phyloP scores from a whole-genome alignment of 164 flowering plant genomes.

The Stephania cephalantha region DNA sequence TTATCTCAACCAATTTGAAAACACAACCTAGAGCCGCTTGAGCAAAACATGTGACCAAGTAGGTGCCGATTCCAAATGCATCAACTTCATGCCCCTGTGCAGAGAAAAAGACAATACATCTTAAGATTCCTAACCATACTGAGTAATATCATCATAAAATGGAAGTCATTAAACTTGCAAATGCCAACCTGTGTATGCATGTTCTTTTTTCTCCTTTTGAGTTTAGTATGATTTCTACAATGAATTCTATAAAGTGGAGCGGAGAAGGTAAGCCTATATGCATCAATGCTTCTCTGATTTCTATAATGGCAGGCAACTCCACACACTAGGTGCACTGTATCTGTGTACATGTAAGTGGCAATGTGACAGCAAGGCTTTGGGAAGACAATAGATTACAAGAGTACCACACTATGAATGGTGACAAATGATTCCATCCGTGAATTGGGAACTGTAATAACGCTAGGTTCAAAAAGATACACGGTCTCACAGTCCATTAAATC shows the following conservation, averaged over 20 bases:
- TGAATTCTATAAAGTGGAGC: background rate
- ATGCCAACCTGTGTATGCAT: too few species aligned
- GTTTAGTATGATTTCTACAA: background rate
- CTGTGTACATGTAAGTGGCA: background rate
- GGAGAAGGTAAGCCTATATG: background rate
- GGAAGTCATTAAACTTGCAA: too few species aligned
- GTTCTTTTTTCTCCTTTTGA: background rate
- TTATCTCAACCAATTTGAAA: slow-evolving; percentile 96
- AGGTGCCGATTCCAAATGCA: slow-evolving; percentile 94
- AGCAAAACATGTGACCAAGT: slow-evolving; percentile 94
- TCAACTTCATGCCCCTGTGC: slow-evolving; percentile 93
- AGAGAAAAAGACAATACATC: background rate
- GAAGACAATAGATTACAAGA: background rate
- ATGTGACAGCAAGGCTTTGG: background rate
- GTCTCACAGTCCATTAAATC: background rate
- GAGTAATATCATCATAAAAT: too few species aligned
- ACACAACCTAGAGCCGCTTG: slow-evolving; percentile 99
- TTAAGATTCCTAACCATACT: background rate
- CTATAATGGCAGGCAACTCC: background rate
- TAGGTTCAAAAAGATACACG: background rate
- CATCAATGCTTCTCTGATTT: background rate
- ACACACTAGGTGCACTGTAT: background rate
- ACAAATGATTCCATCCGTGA: background rate
- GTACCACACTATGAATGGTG: background rate
- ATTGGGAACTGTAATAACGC: background rate